Evolutionary conservation across 1,284 basidiomycete species (phyloP), one percentile per base, ranked within the genome.

Genomic region (Austroboletus sp.): DNA sequence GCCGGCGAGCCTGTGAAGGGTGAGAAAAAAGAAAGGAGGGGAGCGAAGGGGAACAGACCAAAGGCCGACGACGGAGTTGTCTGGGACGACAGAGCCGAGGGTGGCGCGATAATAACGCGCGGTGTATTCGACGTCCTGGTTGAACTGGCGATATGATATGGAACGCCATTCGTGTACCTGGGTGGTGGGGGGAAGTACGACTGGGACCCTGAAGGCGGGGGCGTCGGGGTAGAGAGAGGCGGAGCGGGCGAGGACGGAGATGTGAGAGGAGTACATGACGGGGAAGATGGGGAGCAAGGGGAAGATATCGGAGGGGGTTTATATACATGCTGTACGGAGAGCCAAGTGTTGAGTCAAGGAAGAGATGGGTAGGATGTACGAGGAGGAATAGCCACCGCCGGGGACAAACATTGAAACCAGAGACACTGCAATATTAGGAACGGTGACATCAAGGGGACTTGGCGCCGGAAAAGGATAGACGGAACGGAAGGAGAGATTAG

Each of bases 41-140:
- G 12, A 12, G 7, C 31, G 44, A 44, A 36, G 15, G 40, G 49
- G 23, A 36, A 67, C 73, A 50, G 57, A 84, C 82, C 82, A 85
- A 46, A 85, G 61, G 17, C 82, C 83, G 36, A 85, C 69, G 35
- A 85, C 75, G 8, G 83, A 78, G 45, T 73, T 65, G 44, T 64
- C 66, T 31, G 68, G 58, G 41, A 85, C 68, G 29, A 69, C 62
- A 17, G 66, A 58, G 37, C 56, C 57, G 31, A 85, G 68, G 15
- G 63, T 57, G 12, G 61, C 62, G 31, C 70, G 68, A 76, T 82
- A 85, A 57, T 81, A 70, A 36, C 66, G 66, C 25, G 79, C 79
- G 46, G 69, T 72, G 33, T 67, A 55, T 52, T 80, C 72, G 54
- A 82, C 75, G 46, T 82, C 79, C 26, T 57, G 47, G 42, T 66